These are phyloP conservation scores for Fraxinus sp. DNA, from an alignment of 305 asterid species.

Conservation along the genomic window DNA sequence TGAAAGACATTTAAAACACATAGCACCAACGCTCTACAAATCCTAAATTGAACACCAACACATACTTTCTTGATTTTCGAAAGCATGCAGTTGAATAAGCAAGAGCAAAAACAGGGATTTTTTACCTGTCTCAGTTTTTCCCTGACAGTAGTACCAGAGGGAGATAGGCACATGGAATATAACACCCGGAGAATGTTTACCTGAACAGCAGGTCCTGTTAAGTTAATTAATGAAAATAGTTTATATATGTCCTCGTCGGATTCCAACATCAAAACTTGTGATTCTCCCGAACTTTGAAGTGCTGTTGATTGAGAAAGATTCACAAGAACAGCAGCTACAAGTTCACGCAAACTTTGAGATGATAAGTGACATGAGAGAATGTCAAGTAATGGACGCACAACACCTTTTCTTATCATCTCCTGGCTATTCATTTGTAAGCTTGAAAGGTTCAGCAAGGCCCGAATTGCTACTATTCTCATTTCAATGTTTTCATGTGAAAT, in stretches of 20 bases:
- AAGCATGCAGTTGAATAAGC: not conserved
- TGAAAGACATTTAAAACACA: not conserved
- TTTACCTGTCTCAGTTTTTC: slow-evolving; percentile 54
- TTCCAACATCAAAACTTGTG: slow-evolving; percentile 44
- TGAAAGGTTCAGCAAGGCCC: slow-evolving; percentile 55
- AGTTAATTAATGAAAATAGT: slow-evolving; percentile 48
- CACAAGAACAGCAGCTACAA: slow-evolving; percentile 45
- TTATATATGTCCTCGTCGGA: slow-evolving; percentile 47
- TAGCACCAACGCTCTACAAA: not conserved
- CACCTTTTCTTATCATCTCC: slow-evolving; percentile 60
- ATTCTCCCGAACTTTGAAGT: slow-evolving; percentile 34
- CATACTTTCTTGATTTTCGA: not conserved
- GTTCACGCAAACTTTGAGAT: slow-evolving; percentile 44
- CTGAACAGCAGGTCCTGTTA: slow-evolving; percentile 44
- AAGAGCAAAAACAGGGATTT: not conserved
- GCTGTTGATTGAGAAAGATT: slow-evolving; percentile 54
- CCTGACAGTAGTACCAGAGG: slow-evolving; percentile 46
- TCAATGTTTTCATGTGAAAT: slow-evolving; percentile 41
- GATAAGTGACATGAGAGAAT: slow-evolving; percentile 51
- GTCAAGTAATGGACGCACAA: slow-evolving; percentile 48
- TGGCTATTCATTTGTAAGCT: slow-evolving; percentile 50
- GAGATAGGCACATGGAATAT: slow-evolving; percentile 56
- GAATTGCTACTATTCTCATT: slow-evolving; percentile 45
- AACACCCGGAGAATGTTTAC: slow-evolving; percentile 47
- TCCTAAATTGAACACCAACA: not conserved